A percentile compares a stretch with the other conserved stretches of the same genome.
phyloP scores from a whole-genome alignment of 495 filamentous ascomycete species.

The Talaromyces ruber region DNA sequence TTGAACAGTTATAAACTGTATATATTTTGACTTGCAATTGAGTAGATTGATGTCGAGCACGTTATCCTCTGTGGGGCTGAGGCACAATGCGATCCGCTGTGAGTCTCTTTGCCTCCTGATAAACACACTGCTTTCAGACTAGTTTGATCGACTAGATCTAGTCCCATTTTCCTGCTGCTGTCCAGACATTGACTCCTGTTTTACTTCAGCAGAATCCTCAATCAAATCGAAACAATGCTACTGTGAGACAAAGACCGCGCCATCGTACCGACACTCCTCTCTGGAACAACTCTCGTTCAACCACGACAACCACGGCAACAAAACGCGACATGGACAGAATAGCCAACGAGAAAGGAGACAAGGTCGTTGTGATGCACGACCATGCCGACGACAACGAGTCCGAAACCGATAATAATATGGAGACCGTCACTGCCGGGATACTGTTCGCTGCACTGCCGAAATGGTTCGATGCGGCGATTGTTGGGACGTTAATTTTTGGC shows the following conservation, averaged over 20 bases:
- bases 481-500: conserved; percentile 87
- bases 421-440: conserved; percentile 42
- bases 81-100: not conserved
- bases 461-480: conserved; percentile 59
- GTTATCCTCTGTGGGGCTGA: not conserved
- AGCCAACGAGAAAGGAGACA: not conserved
- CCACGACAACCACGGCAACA: not conserved
- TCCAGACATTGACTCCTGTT: not conserved
- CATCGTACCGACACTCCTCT: not conserved
- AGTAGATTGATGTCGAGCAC: not conserved
- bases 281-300: not conserved
- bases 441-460: conserved; percentile 50
- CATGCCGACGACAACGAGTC: not conserved
- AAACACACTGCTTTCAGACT: not conserved
- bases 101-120: not conserved
- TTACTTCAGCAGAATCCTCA: not conserved
- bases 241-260: not conserved
- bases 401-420: conserved; percentile 4
- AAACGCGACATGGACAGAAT: not conserved
- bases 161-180: not conserved
- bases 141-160: not conserved
- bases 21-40: no score
- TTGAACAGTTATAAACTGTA: no score
- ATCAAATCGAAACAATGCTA: not conserved
- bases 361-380: not conserved